phyloP scores from a whole-genome alignment of 352 stramenopile species.

The Globisporangium mamillatum region DNA sequence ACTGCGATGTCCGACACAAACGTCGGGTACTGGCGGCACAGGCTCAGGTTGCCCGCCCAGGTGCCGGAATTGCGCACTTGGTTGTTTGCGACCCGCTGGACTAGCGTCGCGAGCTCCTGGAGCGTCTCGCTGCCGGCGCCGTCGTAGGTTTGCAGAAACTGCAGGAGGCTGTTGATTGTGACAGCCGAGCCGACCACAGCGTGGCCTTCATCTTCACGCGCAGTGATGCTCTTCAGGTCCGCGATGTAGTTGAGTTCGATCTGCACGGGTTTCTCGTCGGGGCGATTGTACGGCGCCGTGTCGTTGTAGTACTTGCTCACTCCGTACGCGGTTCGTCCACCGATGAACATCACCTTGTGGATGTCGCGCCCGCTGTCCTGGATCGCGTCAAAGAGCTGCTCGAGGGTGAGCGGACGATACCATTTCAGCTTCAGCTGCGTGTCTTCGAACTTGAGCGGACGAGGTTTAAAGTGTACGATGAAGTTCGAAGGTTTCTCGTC shows the following conservation, averaged over 20 bases:
- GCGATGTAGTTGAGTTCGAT: constrained; percentile 45
- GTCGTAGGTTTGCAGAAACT: constrained; percentile 80
- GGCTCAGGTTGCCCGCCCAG: constrained; percentile 22
- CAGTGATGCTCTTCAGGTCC: constrained; percentile 29
- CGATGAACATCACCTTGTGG: constrained; percentile 57
- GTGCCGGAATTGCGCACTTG: constrained; percentile 46
- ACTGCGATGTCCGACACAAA: constrained; percentile 67
- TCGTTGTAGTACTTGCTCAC: constrained; percentile 62
- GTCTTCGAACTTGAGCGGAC: constrained; percentile 26
- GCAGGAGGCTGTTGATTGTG: constrained; percentile 61
- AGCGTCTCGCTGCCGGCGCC: constrained; percentile 58
- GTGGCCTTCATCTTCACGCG: constrained; percentile 21
- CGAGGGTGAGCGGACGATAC: constrained; percentile 35
- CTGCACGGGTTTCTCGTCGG: constrained; percentile 37
- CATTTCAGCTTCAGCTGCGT: constrained; percentile 18
- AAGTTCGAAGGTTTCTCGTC: constrained; percentile 30
- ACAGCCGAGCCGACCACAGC: constrained; percentile 54
- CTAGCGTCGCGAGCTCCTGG: constrained; percentile 33
- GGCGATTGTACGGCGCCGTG: constrained; percentile 56
- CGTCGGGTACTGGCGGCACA: constrained; percentile 36
- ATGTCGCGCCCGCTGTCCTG: constrained; percentile 79
- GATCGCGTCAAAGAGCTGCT: constrained; percentile 59
- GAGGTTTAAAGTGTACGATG: constrained; percentile 30
- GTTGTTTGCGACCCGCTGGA: constrained; percentile 51
- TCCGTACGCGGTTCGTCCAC: constrained; percentile 43